These are phyloP conservation scores for Aphanoascus verrucosus DNA, from an alignment of 2,329 filamentous ascomycete genomes.

Conservation along the genomic window DNA sequence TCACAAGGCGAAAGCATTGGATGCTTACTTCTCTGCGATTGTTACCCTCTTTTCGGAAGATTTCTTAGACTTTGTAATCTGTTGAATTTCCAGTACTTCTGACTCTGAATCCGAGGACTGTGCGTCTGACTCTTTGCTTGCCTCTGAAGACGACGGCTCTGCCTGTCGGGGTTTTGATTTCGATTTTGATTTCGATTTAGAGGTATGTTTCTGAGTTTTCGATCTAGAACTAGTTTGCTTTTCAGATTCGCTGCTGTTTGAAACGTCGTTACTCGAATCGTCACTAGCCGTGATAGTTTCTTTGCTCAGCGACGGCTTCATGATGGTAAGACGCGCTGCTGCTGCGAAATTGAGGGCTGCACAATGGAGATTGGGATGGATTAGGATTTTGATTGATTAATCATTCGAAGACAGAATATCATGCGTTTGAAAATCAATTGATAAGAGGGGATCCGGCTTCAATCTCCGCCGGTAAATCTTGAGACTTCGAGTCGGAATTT, in stretches of 20 bases:
- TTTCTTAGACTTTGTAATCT: background rate
- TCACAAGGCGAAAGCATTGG: background rate
- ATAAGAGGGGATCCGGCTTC: no score
- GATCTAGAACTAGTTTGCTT: conserved; percentile 8
- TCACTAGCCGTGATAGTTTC: conserved; percentile 18
- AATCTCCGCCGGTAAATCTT: background rate
- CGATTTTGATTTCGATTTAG: conserved; percentile 14
- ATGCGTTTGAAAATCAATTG: background rate
- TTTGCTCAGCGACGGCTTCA: conserved; percentile 18
- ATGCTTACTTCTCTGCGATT: conserved; percentile 12
- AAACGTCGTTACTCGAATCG: conserved; percentile 17
- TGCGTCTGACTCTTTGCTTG: background rate
- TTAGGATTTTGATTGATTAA: background rate
- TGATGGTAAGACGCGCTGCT: background rate
- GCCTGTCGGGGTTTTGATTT: background rate
- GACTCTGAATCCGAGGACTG: conserved; percentile 9
- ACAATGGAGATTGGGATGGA: background rate
- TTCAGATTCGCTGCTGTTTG: conserved; percentile 19
- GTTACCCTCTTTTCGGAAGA: conserved; percentile 11
- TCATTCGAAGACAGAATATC: background rate
- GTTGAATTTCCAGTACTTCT: conserved; percentile 3
- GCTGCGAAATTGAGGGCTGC: background rate
- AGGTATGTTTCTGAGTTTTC: conserved; percentile 15
- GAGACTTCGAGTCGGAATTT: background rate
- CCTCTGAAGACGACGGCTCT: background rate